Evolutionary conservation across 108 stramenopile species (phyloP), one percentile per base, ranked within the genome.

Genomic region (Nannochloropsis gaditana): DNA sequence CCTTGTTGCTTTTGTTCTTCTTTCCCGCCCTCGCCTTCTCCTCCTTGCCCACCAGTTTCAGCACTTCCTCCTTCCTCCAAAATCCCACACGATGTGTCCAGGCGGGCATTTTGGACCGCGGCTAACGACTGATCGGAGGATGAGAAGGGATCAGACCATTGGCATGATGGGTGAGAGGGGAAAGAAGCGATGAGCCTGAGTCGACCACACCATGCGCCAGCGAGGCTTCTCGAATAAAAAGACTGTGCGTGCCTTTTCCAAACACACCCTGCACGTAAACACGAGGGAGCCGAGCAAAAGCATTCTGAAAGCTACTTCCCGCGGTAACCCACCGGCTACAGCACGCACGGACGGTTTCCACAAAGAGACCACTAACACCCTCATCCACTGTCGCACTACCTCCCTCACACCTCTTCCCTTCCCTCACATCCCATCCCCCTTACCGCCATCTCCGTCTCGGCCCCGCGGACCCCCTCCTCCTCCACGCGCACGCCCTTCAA

Each of bases 81-180:
- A 5, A 86, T 43, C 11, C 89, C 89, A 45, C 89, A 90, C 17
- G 89, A 90, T 1, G 89, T 90, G 85, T 90, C 89, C 11, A 79
- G 79, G 19, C 79, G 31, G 15, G 41, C 79, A 79, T 42, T 59
- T 59, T 85, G 84, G 59, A 44, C 21, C n/a, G 84, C 84, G 41
- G 43, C 84, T 21, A 85, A 17, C n/a, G 73, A 17, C 45, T 19
- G 79, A 19, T 43, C 1, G 21, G 79, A 85, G 79, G 45, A n/a
- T 21, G 19, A 50, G 47, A 50, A 1, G 47, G 15, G 31, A 31
- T 31, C 31, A 31, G 31, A 31, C 31, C 15, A 50, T 50, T 10
- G 47, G 10, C 11, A 50, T 50, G 47, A 15, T 50, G 11, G 10
- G 47, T 10, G 47, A 50, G 47, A 15, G 15, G 15, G 47, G 47